Evolutionary conservation across 2,329 filamentous ascomycete genomes (phyloP).

Genomic region (Fusarium sp.): DNA sequence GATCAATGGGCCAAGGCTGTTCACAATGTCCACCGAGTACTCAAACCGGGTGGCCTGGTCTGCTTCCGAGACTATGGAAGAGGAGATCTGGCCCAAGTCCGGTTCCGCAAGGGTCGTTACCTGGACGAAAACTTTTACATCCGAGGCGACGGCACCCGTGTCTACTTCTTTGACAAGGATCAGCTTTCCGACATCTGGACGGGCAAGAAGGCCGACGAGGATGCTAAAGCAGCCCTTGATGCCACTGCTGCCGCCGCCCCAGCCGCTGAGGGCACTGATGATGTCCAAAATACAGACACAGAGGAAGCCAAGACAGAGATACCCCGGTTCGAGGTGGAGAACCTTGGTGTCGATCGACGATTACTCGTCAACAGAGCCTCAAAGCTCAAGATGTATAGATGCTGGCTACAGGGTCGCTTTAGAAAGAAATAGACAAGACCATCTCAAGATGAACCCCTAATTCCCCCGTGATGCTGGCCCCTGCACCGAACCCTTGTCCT

Average conservation of each 20-base stretch:
- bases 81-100: constrained; percentile 94
- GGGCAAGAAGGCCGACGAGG: constrained; percentile 54
- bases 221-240: constrained; percentile 21
- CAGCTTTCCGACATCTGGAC: constrained; percentile 87
- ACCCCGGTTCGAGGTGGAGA: constrained; percentile 76
- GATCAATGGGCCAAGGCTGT: constrained; percentile 87
- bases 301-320: constrained; percentile 38
- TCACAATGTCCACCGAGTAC: constrained; percentile 81
- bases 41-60: constrained; percentile 94
- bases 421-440: constrained; percentile 71
- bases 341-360: constrained; percentile 88
- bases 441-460: constrained; percentile 22
- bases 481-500: neutral
- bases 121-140: constrained; percentile 98
- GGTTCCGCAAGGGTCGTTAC: constrained; percentile 96
- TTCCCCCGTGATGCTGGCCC: neutral
- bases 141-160: constrained; percentile 92
- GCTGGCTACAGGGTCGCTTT: constrained; percentile 92
- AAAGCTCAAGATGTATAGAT: constrained; percentile 97
- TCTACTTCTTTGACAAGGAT: constrained; percentile 96
- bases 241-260: neutral
- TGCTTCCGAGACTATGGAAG: constrained; percentile 97
- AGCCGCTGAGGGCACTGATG: constrained; percentile 11
- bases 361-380: constrained; percentile 92
- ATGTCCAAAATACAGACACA: constrained; percentile 31